Evolutionary conservation across 2,329 filamentous ascomycete species (phyloP), one percentile per base, ranked within the genome.

Genomic region (Erysiphe pulchra): DNA sequence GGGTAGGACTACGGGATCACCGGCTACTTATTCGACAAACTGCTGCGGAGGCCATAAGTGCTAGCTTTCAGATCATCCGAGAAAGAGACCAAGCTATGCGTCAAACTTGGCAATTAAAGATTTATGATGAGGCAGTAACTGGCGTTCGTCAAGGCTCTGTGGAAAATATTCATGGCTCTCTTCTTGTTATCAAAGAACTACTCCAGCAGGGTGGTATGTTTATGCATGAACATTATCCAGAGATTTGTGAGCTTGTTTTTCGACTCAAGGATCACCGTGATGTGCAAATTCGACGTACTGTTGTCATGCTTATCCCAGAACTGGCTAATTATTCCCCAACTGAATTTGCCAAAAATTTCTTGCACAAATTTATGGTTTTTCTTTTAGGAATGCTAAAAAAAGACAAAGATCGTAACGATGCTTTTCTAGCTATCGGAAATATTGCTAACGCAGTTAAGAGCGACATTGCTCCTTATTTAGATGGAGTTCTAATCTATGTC

Each of bases 291-390:
- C 73, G 87, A 46, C 80, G 81, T 55, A 92, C 92, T 7, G 80
- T 95, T 31, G 83, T 95, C 34, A 71, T 82, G 46, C 76, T 94
- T 47, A 92, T 98, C 45, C 90, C 90, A 0, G 82, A 92, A 48
- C 70, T 98, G 20, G 90, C 92, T 37, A 84, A 80, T 55, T 98
- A 98, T 57, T 81, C 85, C 0, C 90, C 92, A 0, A 73, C 80
- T 38, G 85, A 94, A 49, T 98, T 98, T 59, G 81, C 82, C 47
- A 73, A 78, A 50, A 75, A 74, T 30, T 92, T 93, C 60, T 70
- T 98, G 2, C 86, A 94, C 60, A 82, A 85, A 56, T 95, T 92
- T 62, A 98, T 98, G 90, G 73, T 93, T 14, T 92, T 94, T 57
- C 70, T 98, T 5, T 87, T 92, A 48, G 77, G 81, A 31, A 85